Conservation (phyloP, 768 basidiomycete genomes). For the Boletus vermiculosoides region DNA sequence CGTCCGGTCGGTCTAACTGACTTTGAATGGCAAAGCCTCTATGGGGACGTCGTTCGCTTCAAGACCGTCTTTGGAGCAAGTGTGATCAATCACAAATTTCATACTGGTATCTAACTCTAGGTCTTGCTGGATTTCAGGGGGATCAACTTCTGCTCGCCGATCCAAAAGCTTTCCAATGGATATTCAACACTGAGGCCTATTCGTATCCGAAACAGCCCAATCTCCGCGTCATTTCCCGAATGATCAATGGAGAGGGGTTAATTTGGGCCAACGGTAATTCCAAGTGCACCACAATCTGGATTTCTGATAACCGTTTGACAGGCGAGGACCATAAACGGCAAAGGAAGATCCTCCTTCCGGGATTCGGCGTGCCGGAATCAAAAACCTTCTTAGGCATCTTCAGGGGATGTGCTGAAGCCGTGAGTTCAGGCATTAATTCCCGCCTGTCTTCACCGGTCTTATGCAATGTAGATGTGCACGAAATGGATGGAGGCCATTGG, state of each 20-base stretch:
- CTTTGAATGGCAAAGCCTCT: slow-evolving; percentile 31
- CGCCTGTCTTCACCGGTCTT: not conserved
- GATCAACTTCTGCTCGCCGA: slow-evolving; percentile 47
- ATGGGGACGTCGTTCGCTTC: slow-evolving; percentile 31
- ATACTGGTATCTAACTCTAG: slow-evolving; percentile 4
- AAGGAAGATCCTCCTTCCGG: slow-evolving; percentile 52
- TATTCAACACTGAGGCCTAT: slow-evolving; percentile 45
- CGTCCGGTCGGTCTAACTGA: slow-evolving; percentile 25
- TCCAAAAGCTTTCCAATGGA: slow-evolving; percentile 42
- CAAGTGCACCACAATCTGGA: slow-evolving; percentile 8
- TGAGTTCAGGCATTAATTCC: slow-evolving; percentile 1
- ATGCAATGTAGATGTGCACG: slow-evolving; percentile 16
- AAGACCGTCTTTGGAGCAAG: slow-evolving; percentile 29
- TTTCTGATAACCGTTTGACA: slow-evolving; percentile 2
- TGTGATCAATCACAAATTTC: not conserved
- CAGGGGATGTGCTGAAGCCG: slow-evolving; percentile 34
- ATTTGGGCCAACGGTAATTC: slow-evolving; percentile 40
- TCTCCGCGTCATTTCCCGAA: slow-evolving; percentile 14
- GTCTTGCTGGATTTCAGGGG: slow-evolving; percentile 30
- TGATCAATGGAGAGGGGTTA: slow-evolving; percentile 35
- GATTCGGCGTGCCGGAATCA: slow-evolving; percentile 51
- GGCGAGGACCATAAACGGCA: slow-evolving; percentile 53
- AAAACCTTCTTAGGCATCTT: slow-evolving; percentile 53
- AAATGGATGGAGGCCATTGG: slow-evolving; percentile 26
- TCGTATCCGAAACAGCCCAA: slow-evolving; percentile 39